A percentile compares a stretch with the other conserved stretches of the same genome.
These are phyloP conservation scores for Fraxinus americana DNA, from an alignment of 257 asterid species.

Conservation along the genomic window DNA sequence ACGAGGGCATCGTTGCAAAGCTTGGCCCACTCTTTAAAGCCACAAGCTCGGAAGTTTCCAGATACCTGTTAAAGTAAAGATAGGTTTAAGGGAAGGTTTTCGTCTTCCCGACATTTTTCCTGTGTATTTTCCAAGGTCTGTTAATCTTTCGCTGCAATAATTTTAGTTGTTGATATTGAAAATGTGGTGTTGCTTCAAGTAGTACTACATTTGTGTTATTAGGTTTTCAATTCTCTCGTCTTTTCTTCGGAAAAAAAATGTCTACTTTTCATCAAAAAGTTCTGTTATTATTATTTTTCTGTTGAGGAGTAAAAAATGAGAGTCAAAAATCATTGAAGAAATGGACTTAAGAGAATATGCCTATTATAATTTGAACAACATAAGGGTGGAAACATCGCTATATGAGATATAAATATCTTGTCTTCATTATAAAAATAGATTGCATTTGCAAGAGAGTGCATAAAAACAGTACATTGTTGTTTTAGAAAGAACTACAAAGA, in stretches of 20 bases:
- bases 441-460: background rate
- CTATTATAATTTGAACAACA: background rate
- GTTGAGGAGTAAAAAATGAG: background rate
- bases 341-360: background rate
- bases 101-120: background rate
- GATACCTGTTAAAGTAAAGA: background rate
- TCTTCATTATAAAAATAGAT: too few relatives aligned
- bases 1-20: background rate
- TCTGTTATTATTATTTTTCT: too few relatives aligned
- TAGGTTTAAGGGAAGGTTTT: background rate
- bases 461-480: background rate
- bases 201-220: background rate
- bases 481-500: background rate
- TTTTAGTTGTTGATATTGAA: background rate
- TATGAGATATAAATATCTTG: too few relatives aligned
- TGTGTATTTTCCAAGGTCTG: background rate
- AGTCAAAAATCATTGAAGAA: too few relatives aligned
- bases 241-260: background rate
- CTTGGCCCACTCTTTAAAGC: background rate
- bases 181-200: background rate
- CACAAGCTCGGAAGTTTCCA: background rate
- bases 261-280: too few relatives aligned
- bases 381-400: background rate
- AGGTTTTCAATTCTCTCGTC: background rate
- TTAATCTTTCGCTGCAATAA: too few relatives aligned